These are phyloP conservation scores for Stropharia rugosoannulata DNA, from an alignment of 768 basidiomycete genomes.

Conservation along the genomic window DNA sequence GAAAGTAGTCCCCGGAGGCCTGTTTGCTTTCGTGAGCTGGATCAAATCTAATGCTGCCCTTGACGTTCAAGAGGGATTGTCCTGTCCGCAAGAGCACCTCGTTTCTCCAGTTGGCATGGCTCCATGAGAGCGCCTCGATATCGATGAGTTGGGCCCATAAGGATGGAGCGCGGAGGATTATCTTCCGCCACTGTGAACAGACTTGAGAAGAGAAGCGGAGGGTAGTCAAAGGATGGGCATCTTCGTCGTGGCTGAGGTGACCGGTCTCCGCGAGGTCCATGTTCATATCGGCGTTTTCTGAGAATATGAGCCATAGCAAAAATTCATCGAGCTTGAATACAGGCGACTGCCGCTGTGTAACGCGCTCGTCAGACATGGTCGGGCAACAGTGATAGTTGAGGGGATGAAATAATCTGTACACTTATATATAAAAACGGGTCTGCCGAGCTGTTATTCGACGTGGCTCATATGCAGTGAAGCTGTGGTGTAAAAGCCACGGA, in stretches of 20 bases:
- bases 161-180: conserved; percentile 2
- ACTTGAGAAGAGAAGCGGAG: conserved; percentile 5
- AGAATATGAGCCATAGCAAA: conserved; percentile 1
- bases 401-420: background rate
- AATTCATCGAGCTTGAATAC: conserved; percentile 4
- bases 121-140: background rate
- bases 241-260: background rate
- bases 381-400: background rate
- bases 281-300: conserved; percentile 1
- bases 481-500: background rate
- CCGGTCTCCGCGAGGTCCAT: conserved; percentile 3
- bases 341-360: background rate
- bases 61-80: background rate
- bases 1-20: background rate
- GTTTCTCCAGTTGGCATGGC: conserved; percentile 5
- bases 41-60: background rate
- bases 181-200: conserved; percentile 4
- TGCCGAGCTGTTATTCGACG: background rate
- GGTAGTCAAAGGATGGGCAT: background rate
- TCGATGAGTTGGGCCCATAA: conserved; percentile 11
- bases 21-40: background rate
- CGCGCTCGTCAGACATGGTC: background rate
- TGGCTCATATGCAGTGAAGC: background rate
- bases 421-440: too few relatives aligned
- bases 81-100: conserved; percentile 6